Conservation (phyloP, 2,329 filamentous ascomycete genomes). For the Fulvia fulva region DNA sequence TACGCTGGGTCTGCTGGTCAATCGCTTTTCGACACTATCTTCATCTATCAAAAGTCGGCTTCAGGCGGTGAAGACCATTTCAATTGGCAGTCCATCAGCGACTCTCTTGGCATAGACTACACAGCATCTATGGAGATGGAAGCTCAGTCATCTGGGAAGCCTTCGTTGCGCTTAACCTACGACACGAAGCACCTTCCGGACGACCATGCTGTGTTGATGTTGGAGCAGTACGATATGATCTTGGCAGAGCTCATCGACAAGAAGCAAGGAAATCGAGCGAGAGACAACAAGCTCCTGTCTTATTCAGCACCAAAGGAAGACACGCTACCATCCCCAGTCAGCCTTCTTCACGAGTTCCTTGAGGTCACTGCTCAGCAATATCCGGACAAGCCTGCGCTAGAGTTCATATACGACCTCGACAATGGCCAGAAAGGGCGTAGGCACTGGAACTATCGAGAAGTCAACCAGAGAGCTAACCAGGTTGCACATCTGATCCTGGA, state of each 20-base stretch:
- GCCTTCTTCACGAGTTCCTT: conserved; percentile 73
- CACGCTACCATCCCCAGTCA: conserved; percentile 55
- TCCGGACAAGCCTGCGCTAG: conserved; percentile 64
- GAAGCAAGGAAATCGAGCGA: neutral
- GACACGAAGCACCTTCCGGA: conserved; percentile 60
- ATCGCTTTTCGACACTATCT: conserved; percentile 75
- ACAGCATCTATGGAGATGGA: conserved; percentile 76
- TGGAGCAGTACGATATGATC: conserved; percentile 67
- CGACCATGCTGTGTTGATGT: conserved; percentile 63
- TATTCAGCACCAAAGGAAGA: conserved; percentile 59
- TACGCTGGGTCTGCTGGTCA: conserved; percentile 64
- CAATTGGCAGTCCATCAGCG: conserved; percentile 60
- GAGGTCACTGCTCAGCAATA: conserved; percentile 55
- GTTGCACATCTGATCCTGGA: conserved; percentile 62
- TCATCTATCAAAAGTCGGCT: conserved; percentile 69
- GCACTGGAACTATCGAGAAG: conserved; percentile 69
- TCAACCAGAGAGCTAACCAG: conserved; percentile 67
- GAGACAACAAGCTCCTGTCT: conserved; percentile 41
- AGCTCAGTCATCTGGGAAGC: conserved; percentile 43
- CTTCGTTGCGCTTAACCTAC: conserved; percentile 65
- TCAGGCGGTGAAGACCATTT: conserved; percentile 14
- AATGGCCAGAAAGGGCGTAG: conserved; percentile 44
- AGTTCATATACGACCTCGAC: conserved; percentile 57
- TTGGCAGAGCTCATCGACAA: conserved; percentile 54
- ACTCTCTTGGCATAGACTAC: conserved; percentile 71